These are phyloP conservation scores for Colletotrichum siamense DNA, from an alignment of 2,329 filamentous ascomycete genomes.

Conservation along the genomic window DNA sequence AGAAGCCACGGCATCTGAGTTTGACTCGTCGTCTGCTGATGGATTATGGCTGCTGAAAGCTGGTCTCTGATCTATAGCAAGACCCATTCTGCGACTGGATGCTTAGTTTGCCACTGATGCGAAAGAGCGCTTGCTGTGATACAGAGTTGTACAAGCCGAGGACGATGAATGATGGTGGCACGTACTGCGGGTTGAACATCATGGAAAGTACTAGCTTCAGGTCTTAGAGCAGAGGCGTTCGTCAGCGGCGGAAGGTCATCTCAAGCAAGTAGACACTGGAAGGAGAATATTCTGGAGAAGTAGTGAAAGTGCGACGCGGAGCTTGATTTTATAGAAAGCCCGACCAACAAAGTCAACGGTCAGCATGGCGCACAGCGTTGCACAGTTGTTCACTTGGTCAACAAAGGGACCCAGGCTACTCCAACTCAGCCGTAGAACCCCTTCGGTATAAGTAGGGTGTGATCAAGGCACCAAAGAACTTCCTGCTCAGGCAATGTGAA, in stretches of 20 bases:
- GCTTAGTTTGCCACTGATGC: rapidly evolving
- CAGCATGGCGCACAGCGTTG: rapidly evolving
- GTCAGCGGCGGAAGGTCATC: rapidly evolving
- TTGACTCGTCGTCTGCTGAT: no score
- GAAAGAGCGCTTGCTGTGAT: not conserved
- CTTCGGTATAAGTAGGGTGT: not conserved
- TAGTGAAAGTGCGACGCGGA: not conserved
- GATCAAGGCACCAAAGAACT: not conserved
- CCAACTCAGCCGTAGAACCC: rapidly evolving
- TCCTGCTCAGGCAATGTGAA: not conserved
- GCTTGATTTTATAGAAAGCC: not conserved
- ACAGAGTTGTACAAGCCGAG: not conserved
- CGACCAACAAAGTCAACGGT: rapidly evolving
- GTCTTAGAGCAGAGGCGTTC: not conserved
- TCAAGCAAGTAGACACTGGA: not conserved
- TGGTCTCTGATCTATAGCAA: rapidly evolving
- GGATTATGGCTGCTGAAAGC: no score
- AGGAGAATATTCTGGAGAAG: not conserved
- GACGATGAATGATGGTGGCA: not conserved
- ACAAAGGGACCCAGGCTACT: rapidly evolving
- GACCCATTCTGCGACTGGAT: not conserved
- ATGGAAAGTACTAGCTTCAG: not conserved
- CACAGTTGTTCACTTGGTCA: rapidly evolving
- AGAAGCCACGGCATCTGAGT: not conserved
- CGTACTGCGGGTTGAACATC: not conserved